phyloP scores from a whole-genome alignment of 306 rosid species.

The Acacia melanoxylon region DNA sequence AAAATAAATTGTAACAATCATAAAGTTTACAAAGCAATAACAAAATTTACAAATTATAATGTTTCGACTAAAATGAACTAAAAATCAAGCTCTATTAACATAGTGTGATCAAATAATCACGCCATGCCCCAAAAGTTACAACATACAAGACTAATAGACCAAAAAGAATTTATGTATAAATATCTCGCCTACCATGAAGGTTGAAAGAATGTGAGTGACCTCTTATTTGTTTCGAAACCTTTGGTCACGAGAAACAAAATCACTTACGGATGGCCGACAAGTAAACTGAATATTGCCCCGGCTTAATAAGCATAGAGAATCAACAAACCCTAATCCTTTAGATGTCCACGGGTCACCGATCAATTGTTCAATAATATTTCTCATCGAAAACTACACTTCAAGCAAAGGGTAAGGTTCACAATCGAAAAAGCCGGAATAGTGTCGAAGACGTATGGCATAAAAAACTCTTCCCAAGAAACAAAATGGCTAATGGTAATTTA shows the following conservation, averaged over 20 bases:
- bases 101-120: not conserved
- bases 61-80: no score
- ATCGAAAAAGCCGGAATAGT: not conserved
- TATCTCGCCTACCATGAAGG: conserved; percentile 3
- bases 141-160: not conserved
- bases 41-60: no score
- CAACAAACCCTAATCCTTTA: conserved; percentile 22
- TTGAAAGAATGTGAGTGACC: conserved; percentile 3
- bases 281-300: not conserved
- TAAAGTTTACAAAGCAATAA: no score
- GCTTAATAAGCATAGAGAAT: conserved; percentile 1
- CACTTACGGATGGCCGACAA: conserved; percentile 21
- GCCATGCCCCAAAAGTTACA: not conserved
- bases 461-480: not conserved
- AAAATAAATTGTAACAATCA: no score
- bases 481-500: not conserved
- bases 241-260: conserved; percentile 17
- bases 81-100: not conserved
- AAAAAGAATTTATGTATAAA: not conserved
- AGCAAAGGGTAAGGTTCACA: not conserved
- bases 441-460: not conserved
- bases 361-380: conserved; percentile 41
- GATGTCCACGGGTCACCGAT: conserved; percentile 50
- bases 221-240: conserved; percentile 35
- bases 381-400: not conserved